Evolutionary conservation across 192 early-diverging fungal genomes (phyloP).

Genomic region (Linnemannia elongata): DNA sequence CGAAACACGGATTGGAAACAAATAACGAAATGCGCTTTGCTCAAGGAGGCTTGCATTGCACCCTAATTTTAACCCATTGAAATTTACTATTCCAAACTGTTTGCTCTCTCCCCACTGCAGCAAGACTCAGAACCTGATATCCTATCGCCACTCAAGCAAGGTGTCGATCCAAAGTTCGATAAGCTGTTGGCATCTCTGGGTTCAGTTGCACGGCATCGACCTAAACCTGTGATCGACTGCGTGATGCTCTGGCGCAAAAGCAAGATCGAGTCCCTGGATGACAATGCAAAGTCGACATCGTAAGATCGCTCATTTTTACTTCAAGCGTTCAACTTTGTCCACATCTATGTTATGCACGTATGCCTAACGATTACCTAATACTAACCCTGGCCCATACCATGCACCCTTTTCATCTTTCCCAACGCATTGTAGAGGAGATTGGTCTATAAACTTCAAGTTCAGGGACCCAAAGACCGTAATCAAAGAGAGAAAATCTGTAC

Average conservation of each 20-base stretch:
- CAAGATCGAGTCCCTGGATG: slow-evolving; percentile 69
- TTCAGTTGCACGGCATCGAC: slow-evolving; percentile 84
- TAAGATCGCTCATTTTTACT: slow-evolving; percentile 24
- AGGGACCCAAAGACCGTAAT: slow-evolving; percentile 48
- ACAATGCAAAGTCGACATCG: slow-evolving; percentile 44
- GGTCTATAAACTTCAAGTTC: slow-evolving; percentile 46
- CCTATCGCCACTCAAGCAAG: slow-evolving; percentile 68
- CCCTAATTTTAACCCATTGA: not conserved
- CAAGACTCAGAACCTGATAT: slow-evolving; percentile 80
- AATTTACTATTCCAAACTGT: not conserved
- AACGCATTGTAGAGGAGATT: slow-evolving; percentile 28
- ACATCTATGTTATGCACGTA: not conserved
- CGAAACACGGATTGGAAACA: slow-evolving; percentile 5
- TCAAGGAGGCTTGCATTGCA: not conserved
- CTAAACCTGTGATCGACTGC: slow-evolving; percentile 86
- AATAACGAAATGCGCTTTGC: slow-evolving; percentile 4
- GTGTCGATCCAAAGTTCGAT: slow-evolving; percentile 86
- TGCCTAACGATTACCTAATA: not conserved
- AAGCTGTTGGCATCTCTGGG: slow-evolving; percentile 83
- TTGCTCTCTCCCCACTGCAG: slow-evolving; percentile 11
- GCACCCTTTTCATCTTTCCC: not conserved
- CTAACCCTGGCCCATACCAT: not conserved
- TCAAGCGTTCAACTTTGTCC: not conserved
- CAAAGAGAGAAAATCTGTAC: slow-evolving; percentile 49
- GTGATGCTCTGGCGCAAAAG: slow-evolving; percentile 83